A percentile compares a stretch with the other conserved stretches of the same genome.
Conservation (phyloP, 305 asterid species). For the Nicotiana rustica region DNA sequence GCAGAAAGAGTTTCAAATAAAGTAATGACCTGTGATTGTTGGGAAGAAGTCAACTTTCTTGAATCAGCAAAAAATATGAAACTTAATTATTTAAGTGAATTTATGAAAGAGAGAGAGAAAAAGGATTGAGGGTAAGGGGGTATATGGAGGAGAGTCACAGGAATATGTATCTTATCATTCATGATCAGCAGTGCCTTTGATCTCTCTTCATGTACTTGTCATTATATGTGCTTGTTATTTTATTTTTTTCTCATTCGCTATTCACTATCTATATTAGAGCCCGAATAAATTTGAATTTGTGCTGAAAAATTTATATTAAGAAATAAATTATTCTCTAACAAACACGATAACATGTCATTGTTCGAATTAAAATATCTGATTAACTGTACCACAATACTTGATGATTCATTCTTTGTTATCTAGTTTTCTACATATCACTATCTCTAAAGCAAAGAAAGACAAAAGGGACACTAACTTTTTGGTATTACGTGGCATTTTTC, state of each 20-base stretch:
- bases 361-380: too few species aligned
- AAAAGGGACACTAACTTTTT: conserved; percentile 40
- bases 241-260: not conserved
- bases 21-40: conserved; percentile 42
- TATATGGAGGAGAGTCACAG: conserved; percentile 35
- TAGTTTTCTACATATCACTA: not conserved
- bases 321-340: too few species aligned
- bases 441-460: conserved; percentile 24
- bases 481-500: conserved; percentile 43
- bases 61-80: conserved; percentile 38
- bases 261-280: too few species aligned
- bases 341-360: too few species aligned
- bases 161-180: conserved; percentile 30
- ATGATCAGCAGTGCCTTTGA: conserved; percentile 5
- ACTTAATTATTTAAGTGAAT: too few species aligned
- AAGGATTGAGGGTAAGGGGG: not conserved
- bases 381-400: too few species aligned
- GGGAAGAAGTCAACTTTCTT: conserved; percentile 28
- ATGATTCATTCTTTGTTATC: not conserved
- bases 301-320: too few species aligned
- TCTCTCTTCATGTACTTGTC: conserved; percentile 29
- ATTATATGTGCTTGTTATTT: not conserved
- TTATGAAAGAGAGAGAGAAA: conserved; percentile 30
- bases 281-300: too few species aligned
- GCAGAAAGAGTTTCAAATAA: not conserved